phyloP scores from a whole-genome alignment of 2,329 filamentous ascomycete species.

The Alternaria conjuncta region DNA sequence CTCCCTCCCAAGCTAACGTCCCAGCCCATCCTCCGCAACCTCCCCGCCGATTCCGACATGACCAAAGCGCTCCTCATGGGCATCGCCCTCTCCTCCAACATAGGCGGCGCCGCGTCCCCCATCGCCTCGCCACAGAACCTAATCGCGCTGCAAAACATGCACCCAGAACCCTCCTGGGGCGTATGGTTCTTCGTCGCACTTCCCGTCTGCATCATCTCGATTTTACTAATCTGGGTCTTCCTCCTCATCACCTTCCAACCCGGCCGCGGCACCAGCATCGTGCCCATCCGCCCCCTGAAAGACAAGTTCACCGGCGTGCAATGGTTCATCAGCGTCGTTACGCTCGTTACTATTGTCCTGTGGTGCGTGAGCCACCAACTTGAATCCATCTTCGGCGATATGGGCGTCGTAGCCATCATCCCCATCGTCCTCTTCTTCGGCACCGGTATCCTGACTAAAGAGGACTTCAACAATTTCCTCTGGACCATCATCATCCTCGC shows the following conservation, averaged over 20 bases:
- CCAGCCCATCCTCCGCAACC: slow-evolving; percentile 91
- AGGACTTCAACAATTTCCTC: slow-evolving; percentile 99
- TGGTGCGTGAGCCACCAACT: slow-evolving; percentile 95
- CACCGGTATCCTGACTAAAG: slow-evolving; percentile 93
- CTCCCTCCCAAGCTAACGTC: slow-evolving; percentile 10
- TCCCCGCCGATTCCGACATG: slow-evolving; percentile 89
- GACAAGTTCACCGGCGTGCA: slow-evolving; percentile 88
- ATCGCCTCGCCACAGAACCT: slow-evolving; percentile 98
- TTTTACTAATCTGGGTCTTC: slow-evolving; percentile 87
- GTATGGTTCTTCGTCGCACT: slow-evolving; percentile 97
- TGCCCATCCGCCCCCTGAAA: slow-evolving; percentile 87
- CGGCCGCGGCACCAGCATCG: slow-evolving; percentile 82
- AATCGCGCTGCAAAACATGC: slow-evolving; percentile 95
- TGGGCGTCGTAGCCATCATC: slow-evolving; percentile 97
- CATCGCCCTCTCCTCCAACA: slow-evolving; percentile 92
- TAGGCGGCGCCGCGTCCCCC: slow-evolving; percentile 93
- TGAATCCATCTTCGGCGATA: slow-evolving; percentile 88
- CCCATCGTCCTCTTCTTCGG: slow-evolving; percentile 96
- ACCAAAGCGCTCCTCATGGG: slow-evolving; percentile 94
- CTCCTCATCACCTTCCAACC: slow-evolving; percentile 86
- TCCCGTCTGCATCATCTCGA: slow-evolving; percentile 87
- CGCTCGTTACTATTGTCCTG: slow-evolving; percentile 80
- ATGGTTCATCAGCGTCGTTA: slow-evolving; percentile 89
- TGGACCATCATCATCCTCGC: slow-evolving; percentile 99
- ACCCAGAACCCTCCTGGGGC: slow-evolving; percentile 87